Base-by-base conservation (phyloP, 2,329 filamentous ascomycete species). In the Cercospora nicotianae region DNA sequence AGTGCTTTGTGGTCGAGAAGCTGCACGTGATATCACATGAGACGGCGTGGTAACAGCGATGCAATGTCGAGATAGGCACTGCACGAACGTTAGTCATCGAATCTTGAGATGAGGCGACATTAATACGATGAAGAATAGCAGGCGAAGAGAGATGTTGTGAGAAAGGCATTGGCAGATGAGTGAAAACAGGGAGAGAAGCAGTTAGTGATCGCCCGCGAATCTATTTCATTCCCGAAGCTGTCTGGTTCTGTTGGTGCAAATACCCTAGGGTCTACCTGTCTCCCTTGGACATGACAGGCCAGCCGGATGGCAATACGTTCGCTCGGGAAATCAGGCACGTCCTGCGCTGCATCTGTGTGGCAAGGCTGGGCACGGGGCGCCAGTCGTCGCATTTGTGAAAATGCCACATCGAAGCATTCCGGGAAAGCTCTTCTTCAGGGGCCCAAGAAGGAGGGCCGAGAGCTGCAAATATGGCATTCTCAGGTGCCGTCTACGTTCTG, bases 401-500 rank as follows among this genome's bases (percentile, higher is more conserved):
- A 3, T 26, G 8, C 48, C 20, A 53, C 23, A 8, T 55, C 20
- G 23, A 30, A n/a, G 5, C 48, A 9, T 51, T 5, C 26, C 16
- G 23, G 23, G 6, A 16, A 4, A 16, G 48, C 48, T 55, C 23
- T 6, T 55, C 13, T n/a, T 30, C 48, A 13, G 7, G 28, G 8
- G 30, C 55, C n/a, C 33, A 28, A 28, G 55, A 23, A 23, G n/a
- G 31, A 31, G 55, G 28, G 55, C 18, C 31, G 55, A 59, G 28
- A 36, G 18, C 12, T 59, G 55, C 55, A 36, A 31, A 20, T 23
- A 2, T 23, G 55, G 5, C 55, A 23, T 18, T 16, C 28, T 12
- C 30, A 59, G 55, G 16, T 31, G 60, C 36, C 60, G n/a, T 48
- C 33, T 62, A 26, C 39, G 42, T 48, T 30, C 60, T 48, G 60